These are phyloP conservation scores for Samsoniella hepiali DNA, from an alignment of 2,329 filamentous ascomycete species.

Conservation along the genomic window DNA sequence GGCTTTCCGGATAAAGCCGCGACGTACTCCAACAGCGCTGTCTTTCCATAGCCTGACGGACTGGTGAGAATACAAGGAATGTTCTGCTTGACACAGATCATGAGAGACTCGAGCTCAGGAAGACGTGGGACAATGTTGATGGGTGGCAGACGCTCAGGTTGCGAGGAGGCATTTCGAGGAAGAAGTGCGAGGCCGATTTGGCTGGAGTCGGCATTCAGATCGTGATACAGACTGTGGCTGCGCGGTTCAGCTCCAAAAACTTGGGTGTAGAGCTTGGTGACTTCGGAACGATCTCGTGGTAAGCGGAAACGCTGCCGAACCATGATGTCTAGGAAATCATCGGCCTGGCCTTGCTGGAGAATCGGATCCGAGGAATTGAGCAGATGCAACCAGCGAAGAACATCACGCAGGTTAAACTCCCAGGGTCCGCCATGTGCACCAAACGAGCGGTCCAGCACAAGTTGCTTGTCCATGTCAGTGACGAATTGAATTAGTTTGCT, in stretches of 20 bases:
- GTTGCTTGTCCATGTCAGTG: slow-evolving; percentile 70
- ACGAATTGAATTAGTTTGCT: slow-evolving; percentile 73
- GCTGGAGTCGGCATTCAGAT: slow-evolving; percentile 60
- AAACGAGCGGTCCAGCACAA: slow-evolving; percentile 58
- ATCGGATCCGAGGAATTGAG: slow-evolving; percentile 50
- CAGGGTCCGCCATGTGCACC: slow-evolving; percentile 72
- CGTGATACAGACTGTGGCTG: slow-evolving; percentile 67
- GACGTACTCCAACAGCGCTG: slow-evolving; percentile 71
- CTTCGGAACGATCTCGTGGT: slow-evolving; percentile 60
- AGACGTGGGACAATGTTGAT: slow-evolving; percentile 57
- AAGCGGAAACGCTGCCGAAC: slow-evolving; percentile 86
- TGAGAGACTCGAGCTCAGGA: slow-evolving; percentile 75
- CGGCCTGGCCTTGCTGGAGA: slow-evolving; percentile 55
- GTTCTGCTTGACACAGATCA: slow-evolving; percentile 80
- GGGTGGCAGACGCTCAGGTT: slow-evolving; percentile 49
- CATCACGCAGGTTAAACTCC: slow-evolving; percentile 94
- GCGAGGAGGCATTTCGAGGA: slow-evolving; percentile 53
- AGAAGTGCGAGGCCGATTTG: slow-evolving; percentile 80
- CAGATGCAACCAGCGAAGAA: slow-evolving; percentile 80
- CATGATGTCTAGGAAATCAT: slow-evolving; percentile 77
- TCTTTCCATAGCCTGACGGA: slow-evolving; percentile 82
- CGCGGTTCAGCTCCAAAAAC: slow-evolving; percentile 55
- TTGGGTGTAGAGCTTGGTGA: slow-evolving; percentile 64
- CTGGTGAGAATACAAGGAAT: slow-evolving; percentile 90
- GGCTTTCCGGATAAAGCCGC: slow-evolving; percentile 75